These are phyloP conservation scores for Moelleriella libera DNA, from an alignment of 2,329 filamentous ascomycete species.

Conservation along the genomic window DNA sequence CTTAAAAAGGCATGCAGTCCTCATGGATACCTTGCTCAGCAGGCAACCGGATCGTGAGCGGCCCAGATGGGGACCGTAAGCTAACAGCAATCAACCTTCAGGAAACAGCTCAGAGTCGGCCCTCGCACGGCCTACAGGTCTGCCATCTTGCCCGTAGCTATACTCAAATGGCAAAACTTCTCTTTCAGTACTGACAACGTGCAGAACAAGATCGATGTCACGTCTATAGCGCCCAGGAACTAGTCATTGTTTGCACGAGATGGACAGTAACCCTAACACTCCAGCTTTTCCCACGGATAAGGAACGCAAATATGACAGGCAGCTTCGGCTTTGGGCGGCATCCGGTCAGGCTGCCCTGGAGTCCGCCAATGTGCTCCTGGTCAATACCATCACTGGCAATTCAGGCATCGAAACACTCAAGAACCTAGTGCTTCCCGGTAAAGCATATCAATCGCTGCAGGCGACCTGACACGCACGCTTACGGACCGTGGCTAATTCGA, in stretches of 20 bases:
- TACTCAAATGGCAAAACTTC: too few species aligned
- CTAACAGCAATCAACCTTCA: too few species aligned
- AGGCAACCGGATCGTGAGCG: too few species aligned
- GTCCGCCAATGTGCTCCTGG: conserved; percentile 75
- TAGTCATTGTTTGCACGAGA: not conserved
- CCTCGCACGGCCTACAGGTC: too few species aligned
- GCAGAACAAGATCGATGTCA: too few species aligned
- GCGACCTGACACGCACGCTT: not conserved
- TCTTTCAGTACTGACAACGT: too few species aligned
- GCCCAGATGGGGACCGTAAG: too few species aligned
- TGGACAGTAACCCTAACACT: not conserved
- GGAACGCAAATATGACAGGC: conserved; percentile 79
- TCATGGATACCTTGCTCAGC: too few species aligned
- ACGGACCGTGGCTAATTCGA: not conserved
- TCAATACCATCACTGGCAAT: conserved; percentile 78
- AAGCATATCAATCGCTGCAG: conserved; percentile 4
- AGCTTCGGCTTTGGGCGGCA: conserved; percentile 89
- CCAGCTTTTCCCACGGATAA: conserved; percentile 35
- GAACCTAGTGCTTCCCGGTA: conserved; percentile 86
- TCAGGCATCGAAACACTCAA: conserved; percentile 87
- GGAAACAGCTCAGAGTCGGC: too few species aligned
- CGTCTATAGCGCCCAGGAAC: too few species aligned
- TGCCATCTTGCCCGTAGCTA: too few species aligned
- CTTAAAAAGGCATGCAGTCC: too few species aligned
- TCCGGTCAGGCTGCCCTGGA: conserved; percentile 84